A percentile compares a stretch with the other conserved stretches of the same genome.
These are phyloP conservation scores for Symbiodinium natans DNA, from an alignment of 73 alveolate species.

Conservation along the genomic window DNA sequence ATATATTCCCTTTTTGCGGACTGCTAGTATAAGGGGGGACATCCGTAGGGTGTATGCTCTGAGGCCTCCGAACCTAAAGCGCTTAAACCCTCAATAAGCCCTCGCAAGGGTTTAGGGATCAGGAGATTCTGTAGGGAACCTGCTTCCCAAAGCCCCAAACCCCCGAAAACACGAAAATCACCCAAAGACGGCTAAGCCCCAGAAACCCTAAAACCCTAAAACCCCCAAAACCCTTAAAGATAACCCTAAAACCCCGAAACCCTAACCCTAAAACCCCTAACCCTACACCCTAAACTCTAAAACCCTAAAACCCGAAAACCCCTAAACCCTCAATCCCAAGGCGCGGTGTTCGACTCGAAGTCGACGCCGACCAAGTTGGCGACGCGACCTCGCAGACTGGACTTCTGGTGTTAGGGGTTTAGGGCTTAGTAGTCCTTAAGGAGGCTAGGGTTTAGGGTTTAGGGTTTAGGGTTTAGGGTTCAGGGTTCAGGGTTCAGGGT, in stretches of 20 bases:
- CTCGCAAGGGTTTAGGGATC: too few relatives aligned
- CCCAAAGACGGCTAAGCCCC: too few relatives aligned
- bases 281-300: neutral
- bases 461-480: neutral
- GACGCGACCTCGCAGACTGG: neutral
- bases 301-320: neutral
- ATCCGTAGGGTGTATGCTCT: too few relatives aligned
- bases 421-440: neutral
- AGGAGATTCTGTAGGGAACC: too few relatives aligned
- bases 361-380: constrained; percentile 29
- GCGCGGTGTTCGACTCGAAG: constrained; percentile 35
- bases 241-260: neutral
- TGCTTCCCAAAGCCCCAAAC: neutral
- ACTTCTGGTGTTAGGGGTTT: too few relatives aligned
- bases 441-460: neutral
- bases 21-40: too few relatives aligned
- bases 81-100: neutral
- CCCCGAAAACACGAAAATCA: too few relatives aligned
- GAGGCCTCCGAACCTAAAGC: neutral
- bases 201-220: neutral
- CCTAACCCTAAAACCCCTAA: neutral
- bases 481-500: too few relatives aligned
- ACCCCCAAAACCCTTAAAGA: too few relatives aligned
- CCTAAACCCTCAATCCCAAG: neutral
- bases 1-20: too few relatives aligned